Evolutionary conservation across 106 monocot species (phyloP), one percentile per base, ranked within the genome.

Genomic region (Apostasia shenzhenica): DNA sequence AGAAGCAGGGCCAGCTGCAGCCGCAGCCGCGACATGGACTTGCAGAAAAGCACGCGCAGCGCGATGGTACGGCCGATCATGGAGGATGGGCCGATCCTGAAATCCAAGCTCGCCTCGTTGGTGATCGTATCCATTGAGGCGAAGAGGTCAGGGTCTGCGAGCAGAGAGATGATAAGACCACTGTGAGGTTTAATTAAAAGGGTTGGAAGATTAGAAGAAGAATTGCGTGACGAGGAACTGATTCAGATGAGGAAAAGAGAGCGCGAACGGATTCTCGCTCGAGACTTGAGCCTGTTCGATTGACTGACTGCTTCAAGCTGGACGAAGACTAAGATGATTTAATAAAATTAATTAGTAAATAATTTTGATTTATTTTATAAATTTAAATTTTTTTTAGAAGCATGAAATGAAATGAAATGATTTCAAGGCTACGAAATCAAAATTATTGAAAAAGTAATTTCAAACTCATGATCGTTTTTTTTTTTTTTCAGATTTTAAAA

Each of bases 51-150:
- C 41, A 97, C 82, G 1, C 92, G 84, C 72, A 92, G 71, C 14
- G 97, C 92, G 53, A 97, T 74, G 38, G 92, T 81, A 3, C 95
- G 84, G 40, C 92, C 92, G 67, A 97, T 54, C 50, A 89, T 53
- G 5, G 97, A 82, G 0, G 85, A 71, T 0, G 92, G 92, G 14
- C 97, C 92, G 63, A 89, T 92, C 26, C 68, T 48, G 81, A 89
- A 97, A 56, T 81, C 81, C 6, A 97, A 76, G 46, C 48, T 67
- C 4, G 92, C 92, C 45, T 92, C 86, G 68, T 69, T 84, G 76
- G 69, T 83, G 52, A 92, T 81, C 4, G 48, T 8, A 26, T 65
- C 65, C 65, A 65, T 65, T 48, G 45, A 1, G 4, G 44, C 41
- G 43, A 45, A 11, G 1, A 45, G 61, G 61, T 2, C 0, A 44